Percentiles rank a stretch among this genome's conserved stretches.
phyloP scores from a whole-genome alignment of 129 eudicot species.

The Glebionis coronaria region DNA sequence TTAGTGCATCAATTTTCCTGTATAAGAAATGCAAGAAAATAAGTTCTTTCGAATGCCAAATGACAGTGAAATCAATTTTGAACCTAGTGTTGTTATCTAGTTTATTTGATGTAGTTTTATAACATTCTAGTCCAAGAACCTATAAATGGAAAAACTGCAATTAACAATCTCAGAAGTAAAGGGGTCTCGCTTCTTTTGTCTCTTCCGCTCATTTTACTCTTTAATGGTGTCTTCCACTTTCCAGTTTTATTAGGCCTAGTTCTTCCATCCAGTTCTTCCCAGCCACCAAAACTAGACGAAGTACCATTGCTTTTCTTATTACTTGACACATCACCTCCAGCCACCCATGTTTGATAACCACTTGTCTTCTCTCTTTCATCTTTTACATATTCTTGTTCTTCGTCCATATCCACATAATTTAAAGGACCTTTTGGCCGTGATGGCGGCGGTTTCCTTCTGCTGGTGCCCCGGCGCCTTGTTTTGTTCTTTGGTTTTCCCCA shows the following conservation, averaged over 20 bases:
- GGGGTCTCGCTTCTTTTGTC: slow-evolving; percentile 47
- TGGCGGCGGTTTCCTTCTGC: slow-evolving; percentile 21
- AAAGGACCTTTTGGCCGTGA: slow-evolving; percentile 25
- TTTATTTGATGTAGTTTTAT: slow-evolving; percentile 13
- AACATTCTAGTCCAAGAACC: slow-evolving; percentile 68
- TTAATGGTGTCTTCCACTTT: slow-evolving; percentile 18
- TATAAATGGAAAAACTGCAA: slow-evolving; percentile 75
- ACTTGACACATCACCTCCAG: slow-evolving; percentile 37
- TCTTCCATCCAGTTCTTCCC: slow-evolving; percentile 75
- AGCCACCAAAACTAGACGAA: slow-evolving; percentile 64
- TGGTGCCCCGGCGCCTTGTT: slow-evolving; percentile 32
- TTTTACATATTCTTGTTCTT: slow-evolving; percentile 29
- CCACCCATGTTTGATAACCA: slow-evolving; percentile 55
- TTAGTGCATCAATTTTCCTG: slow-evolving; percentile 5
- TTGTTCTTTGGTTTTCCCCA: slow-evolving; percentile 29
- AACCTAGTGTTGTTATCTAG: slow-evolving; percentile 9
- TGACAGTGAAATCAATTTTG: slow-evolving; percentile 9
- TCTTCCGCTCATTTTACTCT: slow-evolving; percentile 36
- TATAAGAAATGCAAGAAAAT: slow-evolving; percentile 7
- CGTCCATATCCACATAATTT: slow-evolving; percentile 26
- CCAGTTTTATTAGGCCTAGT: slow-evolving; percentile 16
- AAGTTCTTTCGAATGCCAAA: neutral
- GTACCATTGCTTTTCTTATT: slow-evolving; percentile 19
- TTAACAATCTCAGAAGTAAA: slow-evolving; percentile 57
- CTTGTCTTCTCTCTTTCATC: slow-evolving; percentile 24